Conservation (phyloP, 148 eudicot genomes). For the Vaccinium macrocarpon region DNA sequence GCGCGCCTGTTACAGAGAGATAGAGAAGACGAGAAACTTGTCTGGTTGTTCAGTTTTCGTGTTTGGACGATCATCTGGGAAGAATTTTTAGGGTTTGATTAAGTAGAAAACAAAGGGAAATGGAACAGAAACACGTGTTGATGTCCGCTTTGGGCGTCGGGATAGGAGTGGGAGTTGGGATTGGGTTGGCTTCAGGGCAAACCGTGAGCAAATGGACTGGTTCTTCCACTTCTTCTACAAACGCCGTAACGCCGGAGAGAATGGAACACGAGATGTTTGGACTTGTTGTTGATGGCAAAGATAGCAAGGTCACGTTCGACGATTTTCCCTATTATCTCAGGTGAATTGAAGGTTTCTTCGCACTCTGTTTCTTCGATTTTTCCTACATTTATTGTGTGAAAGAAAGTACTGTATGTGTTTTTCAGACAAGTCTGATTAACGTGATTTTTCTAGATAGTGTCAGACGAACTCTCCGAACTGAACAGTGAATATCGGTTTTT, state of each 20-base stretch:
- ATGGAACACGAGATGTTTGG: conserved; percentile 79
- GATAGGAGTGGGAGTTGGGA: conserved; percentile 84
- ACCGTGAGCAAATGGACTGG: conserved; percentile 62
- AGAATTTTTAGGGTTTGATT: not conserved
- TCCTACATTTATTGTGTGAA: not conserved
- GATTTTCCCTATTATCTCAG: conserved; percentile 90
- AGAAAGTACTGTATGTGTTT: not conserved
- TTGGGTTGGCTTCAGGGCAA: conserved; percentile 83
- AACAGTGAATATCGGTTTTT: too few relatives aligned
- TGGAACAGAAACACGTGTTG: conserved; percentile 72
- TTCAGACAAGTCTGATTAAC: not conserved
- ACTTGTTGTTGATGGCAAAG: conserved; percentile 60
- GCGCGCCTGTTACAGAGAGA: not conserved
- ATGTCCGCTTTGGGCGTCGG: conserved; percentile 91
- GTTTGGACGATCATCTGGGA: not conserved
- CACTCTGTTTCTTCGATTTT: not conserved
- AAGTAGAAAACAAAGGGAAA: conserved; percentile 15
- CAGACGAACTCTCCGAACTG: too few relatives aligned
- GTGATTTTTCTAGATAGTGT: too few relatives aligned
- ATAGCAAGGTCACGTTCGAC: conserved; percentile 74
- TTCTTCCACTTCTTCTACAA: conserved; percentile 25
- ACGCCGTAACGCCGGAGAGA: conserved; percentile 39
- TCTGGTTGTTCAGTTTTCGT: not conserved
- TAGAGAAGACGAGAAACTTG: too few relatives aligned
- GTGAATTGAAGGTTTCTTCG: conserved; percentile 22